Percentiles rank a stretch among this genome's conserved stretches.
These are phyloP conservation scores for Luffa acutangula DNA, from an alignment of 306 rosid genomes.

Conservation along the genomic window DNA sequence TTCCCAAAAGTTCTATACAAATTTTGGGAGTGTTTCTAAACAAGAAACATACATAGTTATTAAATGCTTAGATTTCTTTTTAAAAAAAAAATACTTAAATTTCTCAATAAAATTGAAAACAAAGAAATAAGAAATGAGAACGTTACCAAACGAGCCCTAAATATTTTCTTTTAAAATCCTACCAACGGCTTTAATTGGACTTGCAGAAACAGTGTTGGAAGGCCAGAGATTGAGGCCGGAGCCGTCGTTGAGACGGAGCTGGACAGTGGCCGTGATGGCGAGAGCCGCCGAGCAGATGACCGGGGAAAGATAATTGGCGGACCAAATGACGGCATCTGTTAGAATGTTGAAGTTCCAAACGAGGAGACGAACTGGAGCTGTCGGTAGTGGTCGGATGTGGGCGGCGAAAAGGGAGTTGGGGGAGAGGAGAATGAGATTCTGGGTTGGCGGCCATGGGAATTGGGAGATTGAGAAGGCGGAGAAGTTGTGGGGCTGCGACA, in stretches of 20 bases:
- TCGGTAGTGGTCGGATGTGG: not conserved
- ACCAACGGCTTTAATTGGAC: too few species aligned
- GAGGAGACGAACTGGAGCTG: conserved; percentile 2
- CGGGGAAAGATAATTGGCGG: conserved; percentile 5
- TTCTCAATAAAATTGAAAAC: too few species aligned
- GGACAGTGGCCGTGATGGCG: not conserved
- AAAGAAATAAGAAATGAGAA: too few species aligned
- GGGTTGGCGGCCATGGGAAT: conserved; percentile 14
- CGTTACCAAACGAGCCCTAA: too few species aligned
- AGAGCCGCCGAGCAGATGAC: conserved; percentile 8
- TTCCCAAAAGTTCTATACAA: too few species aligned
- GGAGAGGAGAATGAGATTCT: conserved; percentile 7
- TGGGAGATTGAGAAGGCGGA: conserved; percentile 12
- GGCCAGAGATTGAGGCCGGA: conserved; percentile 10
- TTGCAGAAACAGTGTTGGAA: not conserved
- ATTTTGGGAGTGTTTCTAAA: too few species aligned
- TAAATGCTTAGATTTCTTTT: too few species aligned
- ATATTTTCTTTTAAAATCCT: too few species aligned
- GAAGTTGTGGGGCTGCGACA: not conserved
- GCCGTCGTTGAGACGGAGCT: not conserved
- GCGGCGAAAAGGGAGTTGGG: conserved; percentile 11
- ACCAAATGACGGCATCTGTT: conserved; percentile 4
- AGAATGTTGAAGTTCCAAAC: conserved; percentile 8
- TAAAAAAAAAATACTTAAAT: too few species aligned
- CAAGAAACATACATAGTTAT: too few species aligned